Base-by-base conservation (phyloP, 768 basidiomycete species). In the Gelatoporia subvermispora region DNA sequence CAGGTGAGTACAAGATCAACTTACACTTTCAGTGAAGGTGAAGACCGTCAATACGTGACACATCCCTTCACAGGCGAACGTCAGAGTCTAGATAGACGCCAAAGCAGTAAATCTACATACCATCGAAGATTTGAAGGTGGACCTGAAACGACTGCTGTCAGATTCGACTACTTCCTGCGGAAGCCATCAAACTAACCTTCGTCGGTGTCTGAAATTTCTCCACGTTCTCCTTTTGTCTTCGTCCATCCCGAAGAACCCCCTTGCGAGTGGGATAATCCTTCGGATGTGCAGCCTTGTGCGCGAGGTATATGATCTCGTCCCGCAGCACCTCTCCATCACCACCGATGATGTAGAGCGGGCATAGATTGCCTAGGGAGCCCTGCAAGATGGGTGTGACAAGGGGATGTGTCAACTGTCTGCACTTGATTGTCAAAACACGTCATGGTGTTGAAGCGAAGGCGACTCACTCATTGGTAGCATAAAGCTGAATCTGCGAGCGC, bases 261-360 rank as follows among this genome's bases (percentile, higher is more conserved):
- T 73, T 63, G 21, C 83, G 71, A 1, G 79, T 66, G 1, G 85
- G 85, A 58, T 81, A 88, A 24, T 76, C 61, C 0, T 74, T 68
- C 1, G 88, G 90, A 59, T 84, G 69, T 1, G 90, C 87, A 4
- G 88, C 88, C 55, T 85, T 84, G 62, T 92, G 89, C 0, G 89
- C 88, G 51, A 83, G 55, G 58, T 84, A 88, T 7, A 90, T 71
- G 23, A 87, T 81, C 64, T 91, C 88, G 61, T 93, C 89, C 17
- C 87, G 66, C 31, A 91, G 62, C 1, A 87, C 79, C 61, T 91
- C 89, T 11, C 79, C 81, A 52, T 89, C 77, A 0, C 88, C 86
- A 2, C 79, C 78, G 21, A 87, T 64, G 49, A 92, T 78, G 55
- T 86, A 84, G 11, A 92, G 63, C 8, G 88, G 88, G 1, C 84